Base-by-base conservation (phyloP, 345 rosid species). In the Mallotus nudiflorus region DNA sequence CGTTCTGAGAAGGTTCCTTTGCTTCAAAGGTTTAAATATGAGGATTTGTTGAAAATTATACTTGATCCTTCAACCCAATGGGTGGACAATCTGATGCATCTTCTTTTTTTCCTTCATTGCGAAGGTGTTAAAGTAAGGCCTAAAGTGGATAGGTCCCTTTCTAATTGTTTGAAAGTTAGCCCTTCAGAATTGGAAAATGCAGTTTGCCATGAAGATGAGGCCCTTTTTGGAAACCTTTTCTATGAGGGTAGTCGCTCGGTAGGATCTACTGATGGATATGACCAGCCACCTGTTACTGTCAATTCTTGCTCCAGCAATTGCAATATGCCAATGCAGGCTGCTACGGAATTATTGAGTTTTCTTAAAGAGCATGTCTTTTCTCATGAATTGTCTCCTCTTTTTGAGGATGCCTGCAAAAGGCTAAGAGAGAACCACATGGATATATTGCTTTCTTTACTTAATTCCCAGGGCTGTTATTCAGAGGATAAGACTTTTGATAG, bases 181-280 rank as follows among this genome's bases (percentile, higher is more conserved):
- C 78, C 86, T 29, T 59, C 87, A 19, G 99, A 95, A 81, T 75
- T 77, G 71, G 99, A 92, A 73, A 90, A 78, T 79, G 84, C 87
- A 40, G 80, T 81, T 78, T 87, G 88, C 68, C 99, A 88, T 82
- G 99, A 95, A 24, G 99, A 95, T 69, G 99, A 95, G 69, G 97
- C 97, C 35, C 87, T 95, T 69, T 95, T 95, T 71, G 99, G 99
- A 15, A 90, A 92, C 73, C 92, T 95, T 73, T 95, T 95, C 83
- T 89, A 86, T 61, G 99, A 95, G 81, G 89, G 89, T 64, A 65
- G 87, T 73, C 89, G 98, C 52, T 85, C 92, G 3, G 76, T 86
- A 54, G 90, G 95, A 71, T 86, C 97, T 39, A 29, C 75, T 15
- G 97, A 94, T 78, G 87, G 83, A 69, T 84, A 51, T 75, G 98